Conservation (phyloP, 2,329 filamentous ascomycete species). For the Colletotrichum musae region DNA sequence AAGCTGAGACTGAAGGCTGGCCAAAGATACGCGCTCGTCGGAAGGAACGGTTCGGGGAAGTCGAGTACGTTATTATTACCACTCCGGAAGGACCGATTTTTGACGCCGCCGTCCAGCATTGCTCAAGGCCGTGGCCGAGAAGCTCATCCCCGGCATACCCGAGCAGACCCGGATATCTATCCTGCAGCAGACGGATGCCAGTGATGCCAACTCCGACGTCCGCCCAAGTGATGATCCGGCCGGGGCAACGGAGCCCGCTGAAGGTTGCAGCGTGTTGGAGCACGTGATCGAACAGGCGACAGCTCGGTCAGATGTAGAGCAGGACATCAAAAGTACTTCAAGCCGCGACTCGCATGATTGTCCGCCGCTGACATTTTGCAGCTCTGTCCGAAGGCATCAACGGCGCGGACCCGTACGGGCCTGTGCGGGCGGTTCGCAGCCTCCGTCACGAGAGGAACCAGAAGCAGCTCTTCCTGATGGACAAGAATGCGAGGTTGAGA, state of each 20-base stretch:
- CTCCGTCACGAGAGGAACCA: conserved; percentile 75
- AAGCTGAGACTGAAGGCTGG: conserved; percentile 81
- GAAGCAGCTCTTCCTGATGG: conserved; percentile 75
- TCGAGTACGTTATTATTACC: conserved; percentile 68
- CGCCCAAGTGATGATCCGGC: not conserved
- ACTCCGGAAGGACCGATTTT: not conserved
- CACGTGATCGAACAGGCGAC: conserved; percentile 76
- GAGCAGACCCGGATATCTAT: conserved; percentile 76
- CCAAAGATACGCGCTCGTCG: conserved; percentile 82
- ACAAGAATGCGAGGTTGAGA: conserved; percentile 80
- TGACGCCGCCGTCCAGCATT: conserved; percentile 64
- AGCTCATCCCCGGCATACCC: conserved; percentile 83
- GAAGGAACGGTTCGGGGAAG: conserved; percentile 87
- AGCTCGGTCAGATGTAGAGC: conserved; percentile 68
- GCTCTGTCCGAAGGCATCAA: conserved; percentile 75
- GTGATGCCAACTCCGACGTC: conserved; percentile 48
- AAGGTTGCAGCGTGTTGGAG: conserved; percentile 68
- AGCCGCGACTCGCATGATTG: not conserved
- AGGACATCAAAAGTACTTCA: conserved; percentile 70
- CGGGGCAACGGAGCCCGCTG: conserved; percentile 23
- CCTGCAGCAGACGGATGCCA: conserved; percentile 75
- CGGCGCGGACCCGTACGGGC: conserved; percentile 68
- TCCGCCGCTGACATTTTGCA: conserved; percentile 44
- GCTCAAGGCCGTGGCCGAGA: conserved; percentile 81
- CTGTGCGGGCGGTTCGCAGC: conserved; percentile 72